Evolutionary conservation across 805 yeast species (phyloP).

Genomic region (Saturnispora zaruensis): DNA sequence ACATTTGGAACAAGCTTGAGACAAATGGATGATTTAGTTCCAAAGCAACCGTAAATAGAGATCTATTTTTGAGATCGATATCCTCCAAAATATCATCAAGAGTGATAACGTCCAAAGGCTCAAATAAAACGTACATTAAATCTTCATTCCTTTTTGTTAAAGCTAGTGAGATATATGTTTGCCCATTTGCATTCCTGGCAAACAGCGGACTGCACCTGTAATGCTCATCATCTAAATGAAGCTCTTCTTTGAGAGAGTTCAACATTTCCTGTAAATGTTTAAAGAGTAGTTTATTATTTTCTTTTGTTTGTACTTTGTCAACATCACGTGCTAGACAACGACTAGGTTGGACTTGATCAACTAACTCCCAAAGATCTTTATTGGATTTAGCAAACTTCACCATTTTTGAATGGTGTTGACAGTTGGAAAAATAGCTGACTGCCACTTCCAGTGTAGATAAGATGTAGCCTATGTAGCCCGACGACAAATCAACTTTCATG

Average conservation of each 20-base stretch:
- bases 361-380: background rate
- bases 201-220: background rate
- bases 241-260: background rate
- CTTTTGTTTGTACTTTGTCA: background rate
- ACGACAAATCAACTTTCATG: background rate
- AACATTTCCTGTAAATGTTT: background rate
- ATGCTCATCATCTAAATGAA: background rate
- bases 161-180: slow-evolving; percentile 61
- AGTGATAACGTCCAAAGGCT: slow-evolving; percentile 42
- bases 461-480: slow-evolving; percentile 49
- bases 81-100: slow-evolving; percentile 64
- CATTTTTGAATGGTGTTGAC: slow-evolving; percentile 27
- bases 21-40: slow-evolving; percentile 35
- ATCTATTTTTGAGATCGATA: slow-evolving; percentile 42
- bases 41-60: slow-evolving; percentile 55
- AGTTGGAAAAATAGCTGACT: slow-evolving; percentile 46
- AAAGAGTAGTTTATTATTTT: background rate
- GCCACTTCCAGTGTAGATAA: slow-evolving; percentile 82
- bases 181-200: slow-evolving; percentile 31
- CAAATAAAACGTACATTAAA: slow-evolving; percentile 39
- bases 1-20: slow-evolving; percentile 35
- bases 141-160: slow-evolving; percentile 38
- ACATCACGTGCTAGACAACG: background rate
- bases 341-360: background rate
- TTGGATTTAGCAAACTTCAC: background rate